Percentiles rank a stretch among this genome's conserved stretches.
These are phyloP conservation scores for Aspergillus clavatus DNA, from an alignment of 2,329 filamentous ascomycete species.

Conservation along the genomic window DNA sequence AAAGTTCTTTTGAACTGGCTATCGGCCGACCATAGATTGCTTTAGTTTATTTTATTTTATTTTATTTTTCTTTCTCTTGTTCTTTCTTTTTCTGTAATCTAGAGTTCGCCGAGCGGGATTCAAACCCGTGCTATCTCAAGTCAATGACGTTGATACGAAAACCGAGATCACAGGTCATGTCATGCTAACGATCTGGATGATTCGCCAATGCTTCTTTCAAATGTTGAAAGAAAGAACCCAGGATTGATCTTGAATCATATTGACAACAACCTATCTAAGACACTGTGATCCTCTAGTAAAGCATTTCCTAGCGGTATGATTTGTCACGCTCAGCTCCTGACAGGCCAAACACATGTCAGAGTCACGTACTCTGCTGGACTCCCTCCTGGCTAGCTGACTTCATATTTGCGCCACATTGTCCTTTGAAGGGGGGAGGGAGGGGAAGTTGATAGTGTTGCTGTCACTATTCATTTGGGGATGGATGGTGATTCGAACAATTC, in stretches of 20 bases:
- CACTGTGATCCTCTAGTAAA: no score
- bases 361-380: no score
- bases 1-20: no score
- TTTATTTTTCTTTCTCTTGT: not conserved
- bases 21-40: no score
- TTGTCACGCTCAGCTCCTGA: no score
- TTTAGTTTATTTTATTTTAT: not conserved
- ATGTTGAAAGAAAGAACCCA: no score
- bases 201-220: not conserved
- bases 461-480: not conserved
- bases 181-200: not conserved
- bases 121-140: not conserved
- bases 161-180: not conserved
- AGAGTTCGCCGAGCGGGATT: not conserved
- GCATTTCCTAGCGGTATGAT: no score
- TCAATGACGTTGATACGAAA: not conserved
- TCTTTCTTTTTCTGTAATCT: no score
- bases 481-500: not conserved
- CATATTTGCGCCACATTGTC: slow-evolving; percentile 10
- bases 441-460: no score
- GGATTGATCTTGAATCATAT: no score
- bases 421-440: not conserved
- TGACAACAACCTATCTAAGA: no score
- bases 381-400: slow-evolving; percentile 7
- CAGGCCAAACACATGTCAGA: no score